Evolutionary conservation across 2,329 filamentous ascomycete genomes (phyloP).

Genomic region (Colletotrichum chlorophyti): DNA sequence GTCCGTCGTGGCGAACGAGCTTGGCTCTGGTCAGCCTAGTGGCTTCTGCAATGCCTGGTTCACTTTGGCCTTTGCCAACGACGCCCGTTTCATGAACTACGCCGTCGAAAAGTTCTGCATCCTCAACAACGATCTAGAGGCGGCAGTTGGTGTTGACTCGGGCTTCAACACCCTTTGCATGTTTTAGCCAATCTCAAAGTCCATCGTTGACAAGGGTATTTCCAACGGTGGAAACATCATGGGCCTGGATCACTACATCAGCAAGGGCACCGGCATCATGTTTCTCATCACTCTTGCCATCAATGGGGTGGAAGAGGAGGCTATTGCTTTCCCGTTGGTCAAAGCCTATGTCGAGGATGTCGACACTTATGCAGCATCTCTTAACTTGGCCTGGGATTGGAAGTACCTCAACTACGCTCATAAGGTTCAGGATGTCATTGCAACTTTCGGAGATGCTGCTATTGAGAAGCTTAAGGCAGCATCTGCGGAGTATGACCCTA

Average conservation of each 20-base stretch:
- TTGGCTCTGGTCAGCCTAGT: constrained; percentile 37
- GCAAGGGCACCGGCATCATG: constrained; percentile 38
- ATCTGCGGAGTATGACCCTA: constrained; percentile 45
- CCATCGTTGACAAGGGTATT: constrained; percentile 38
- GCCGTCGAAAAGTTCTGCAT: constrained; percentile 38
- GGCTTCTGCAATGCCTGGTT: constrained; percentile 45
- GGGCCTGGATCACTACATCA: constrained; percentile 39
- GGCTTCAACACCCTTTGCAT: constrained; percentile 39
- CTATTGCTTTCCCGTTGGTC: constrained; percentile 43
- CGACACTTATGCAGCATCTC: constrained; percentile 34
- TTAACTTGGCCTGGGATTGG: constrained; percentile 36
- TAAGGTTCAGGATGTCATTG: constrained; percentile 43
- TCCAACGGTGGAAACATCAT: constrained; percentile 42
- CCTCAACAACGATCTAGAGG: constrained; percentile 36
- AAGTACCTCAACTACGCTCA: constrained; percentile 54
- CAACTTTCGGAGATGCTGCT: constrained; percentile 45
- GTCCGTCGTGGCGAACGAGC: constrained; percentile 37
- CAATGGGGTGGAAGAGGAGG: constrained; percentile 41
- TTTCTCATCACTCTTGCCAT: constrained; percentile 40
- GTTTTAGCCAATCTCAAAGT: constrained; percentile 42
- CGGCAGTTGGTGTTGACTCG: constrained; percentile 31
- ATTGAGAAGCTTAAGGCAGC: constrained; percentile 39
- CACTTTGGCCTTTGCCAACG: constrained; percentile 43
- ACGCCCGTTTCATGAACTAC: constrained; percentile 41
- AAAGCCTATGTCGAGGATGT: constrained; percentile 40